Base-by-base conservation (phyloP, 2,329 filamentous ascomycete species). In the Aspergillus intermedius region DNA sequence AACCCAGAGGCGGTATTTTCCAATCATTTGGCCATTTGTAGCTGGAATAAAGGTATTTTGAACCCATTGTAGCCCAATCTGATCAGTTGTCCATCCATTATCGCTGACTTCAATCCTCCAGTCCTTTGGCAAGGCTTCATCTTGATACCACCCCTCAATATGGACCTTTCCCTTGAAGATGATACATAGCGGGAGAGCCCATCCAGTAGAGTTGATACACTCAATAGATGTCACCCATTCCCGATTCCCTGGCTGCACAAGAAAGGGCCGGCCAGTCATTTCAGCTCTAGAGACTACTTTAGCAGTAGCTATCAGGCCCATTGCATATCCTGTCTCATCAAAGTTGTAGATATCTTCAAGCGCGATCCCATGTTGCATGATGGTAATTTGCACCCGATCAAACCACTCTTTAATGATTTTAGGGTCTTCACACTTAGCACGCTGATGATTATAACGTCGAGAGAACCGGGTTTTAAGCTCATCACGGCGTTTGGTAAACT, bases 261-360 rank as follows among this genome's bases (percentile, higher is more conserved):
- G 42, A 22, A 50, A 47, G 45, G 52, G 39, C 23, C 21, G 35
- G 10, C 37, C 32, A 49, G 44, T 46, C 42, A 45, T 44, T 22
- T 42, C 22, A 25, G 48, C 25, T 40, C 57, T 52, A 44, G 53
- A 51, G 37, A 56, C 43, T 25, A 59, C 48, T 19, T 45, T 49
- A 19, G 40, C 46, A 32, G 46, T 53, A 39, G 44, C 49, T 25
- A 53, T 46, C 21, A 56, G 25, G 4, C 51, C 49, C 51, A 57
- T 58, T 45, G 46, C 43, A 49, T 56, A 57, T 17, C 54, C 47
- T 46, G 48, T 56, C 40, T 54, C 46, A 48, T 56, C 47, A 45
- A 55, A 57, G 44, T 57, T 58, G 44, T 52, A 60, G 43, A 60
- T 54, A 50, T 55, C 49, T 49, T 56, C 46, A 41, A 34, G 7